A percentile compares a stretch with the other conserved stretches of the same genome.
Conservation (phyloP, 1,284 basidiomycete genomes). For the Salmacisia buchloeana region DNA sequence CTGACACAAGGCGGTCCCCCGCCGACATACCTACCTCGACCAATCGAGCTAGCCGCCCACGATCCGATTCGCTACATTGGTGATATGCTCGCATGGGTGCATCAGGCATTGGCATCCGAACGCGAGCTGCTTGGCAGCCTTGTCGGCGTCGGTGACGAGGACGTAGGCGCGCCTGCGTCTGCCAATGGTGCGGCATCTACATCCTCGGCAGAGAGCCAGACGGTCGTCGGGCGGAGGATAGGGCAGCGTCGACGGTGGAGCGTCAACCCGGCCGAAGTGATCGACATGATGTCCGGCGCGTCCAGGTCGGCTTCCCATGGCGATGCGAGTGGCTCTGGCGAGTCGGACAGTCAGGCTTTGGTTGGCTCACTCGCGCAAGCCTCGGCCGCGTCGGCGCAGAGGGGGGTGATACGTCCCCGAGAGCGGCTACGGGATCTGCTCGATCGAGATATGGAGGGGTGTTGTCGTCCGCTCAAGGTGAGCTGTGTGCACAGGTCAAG, state of each 20-base stretch:
- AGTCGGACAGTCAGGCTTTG: background rate
- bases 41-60: constrained; percentile 94
- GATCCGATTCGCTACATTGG: constrained; percentile 93
- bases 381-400: background rate
- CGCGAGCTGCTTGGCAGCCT: constrained; percentile 60
- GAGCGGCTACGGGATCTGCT: constrained; percentile 65
- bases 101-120: constrained; percentile 89
- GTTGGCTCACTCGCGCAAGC: background rate
- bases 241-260: constrained; percentile 11
- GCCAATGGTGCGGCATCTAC: background rate
- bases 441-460: constrained; percentile 74
- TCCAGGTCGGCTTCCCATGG: background rate
- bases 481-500: constrained; percentile 2
- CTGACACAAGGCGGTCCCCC: constrained; percentile 72
- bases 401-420: background rate
- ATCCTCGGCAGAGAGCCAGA: background rate
- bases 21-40: constrained; percentile 77
- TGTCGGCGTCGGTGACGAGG: constrained; percentile 46
- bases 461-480: constrained; percentile 63
- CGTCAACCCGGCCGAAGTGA: constrained; percentile 1
- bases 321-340: too few species aligned
- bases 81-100: constrained; percentile 98
- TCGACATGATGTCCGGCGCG: background rate
- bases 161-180: constrained; percentile 51
- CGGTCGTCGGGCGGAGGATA: constrained; percentile 4